Conservation (phyloP, 768 basidiomycete species). For the Lactifluus piperatus region DNA sequence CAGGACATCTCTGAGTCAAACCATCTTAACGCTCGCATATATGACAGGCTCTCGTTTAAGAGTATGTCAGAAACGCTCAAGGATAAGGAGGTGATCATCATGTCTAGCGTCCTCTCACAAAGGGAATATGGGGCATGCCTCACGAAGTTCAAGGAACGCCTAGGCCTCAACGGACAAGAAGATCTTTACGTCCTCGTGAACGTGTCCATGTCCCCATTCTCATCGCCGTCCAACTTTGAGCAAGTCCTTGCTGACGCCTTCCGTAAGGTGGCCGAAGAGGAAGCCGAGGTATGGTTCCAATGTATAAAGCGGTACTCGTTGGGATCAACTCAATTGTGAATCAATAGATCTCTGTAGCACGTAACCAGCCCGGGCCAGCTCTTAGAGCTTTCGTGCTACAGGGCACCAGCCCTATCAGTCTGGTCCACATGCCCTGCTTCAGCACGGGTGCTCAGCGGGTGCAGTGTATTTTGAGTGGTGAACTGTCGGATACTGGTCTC, state of each 20-base stretch:
- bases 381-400: slow-evolving; percentile 32
- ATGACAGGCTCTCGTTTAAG: slow-evolving; percentile 30
- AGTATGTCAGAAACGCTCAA: slow-evolving; percentile 25
- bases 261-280: slow-evolving; percentile 27
- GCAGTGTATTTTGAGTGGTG: slow-evolving; percentile 32
- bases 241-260: slow-evolving; percentile 29
- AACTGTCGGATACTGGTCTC: slow-evolving; percentile 21
- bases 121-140: slow-evolving; percentile 30
- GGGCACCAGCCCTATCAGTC: slow-evolving; percentile 28
- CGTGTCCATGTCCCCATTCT: slow-evolving; percentile 36
- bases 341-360: slow-evolving; percentile 19
- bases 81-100: slow-evolving; percentile 20
- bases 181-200: slow-evolving; percentile 32
- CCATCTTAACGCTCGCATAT: slow-evolving; percentile 32
- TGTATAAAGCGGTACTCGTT: not conserved
- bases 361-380: slow-evolving; percentile 29
- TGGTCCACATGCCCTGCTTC: slow-evolving; percentile 32
- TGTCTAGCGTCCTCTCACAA: slow-evolving; percentile 28
- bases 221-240: slow-evolving; percentile 23
- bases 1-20: slow-evolving; percentile 35
- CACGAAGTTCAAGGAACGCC: slow-evolving; percentile 30
- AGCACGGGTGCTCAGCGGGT: slow-evolving; percentile 30
- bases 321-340: not conserved
- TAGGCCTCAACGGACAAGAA: slow-evolving; percentile 27
- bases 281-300: slow-evolving; percentile 26